Conservation (phyloP, 176 grass and related monocot genomes). For the Melocanna baccifera region DNA sequence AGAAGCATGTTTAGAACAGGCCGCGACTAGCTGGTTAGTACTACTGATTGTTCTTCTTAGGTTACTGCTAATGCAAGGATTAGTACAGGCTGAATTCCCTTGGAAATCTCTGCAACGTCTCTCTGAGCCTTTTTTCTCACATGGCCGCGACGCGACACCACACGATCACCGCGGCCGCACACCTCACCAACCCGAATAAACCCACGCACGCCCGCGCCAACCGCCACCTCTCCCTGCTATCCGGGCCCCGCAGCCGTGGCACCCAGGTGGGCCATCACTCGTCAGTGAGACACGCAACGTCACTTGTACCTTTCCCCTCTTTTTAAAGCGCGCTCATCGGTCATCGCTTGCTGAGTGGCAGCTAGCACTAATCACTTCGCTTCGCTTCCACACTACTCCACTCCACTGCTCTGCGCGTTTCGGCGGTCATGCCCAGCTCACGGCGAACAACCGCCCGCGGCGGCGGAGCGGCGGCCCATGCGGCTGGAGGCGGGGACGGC, state of each 20-base stretch:
- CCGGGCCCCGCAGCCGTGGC: neutral
- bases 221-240: neutral
- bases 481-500: neutral
- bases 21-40: neutral
- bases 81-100: neutral
- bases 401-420: neutral
- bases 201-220: neutral
- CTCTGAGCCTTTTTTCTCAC: neutral
- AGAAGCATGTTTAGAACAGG: no score
- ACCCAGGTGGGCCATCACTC: fast-evolving
- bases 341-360: neutral
- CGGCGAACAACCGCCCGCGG: conserved; percentile 21
- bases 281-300: neutral
- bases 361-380: neutral
- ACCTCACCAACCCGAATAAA: neutral
- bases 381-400: conserved; percentile 44
- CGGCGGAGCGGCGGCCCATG: neutral
- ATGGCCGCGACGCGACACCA: conserved; percentile 1
- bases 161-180: neutral
- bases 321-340: conserved; percentile 39
- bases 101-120: conserved; percentile 16
- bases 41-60: neutral
- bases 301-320: neutral
- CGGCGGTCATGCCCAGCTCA: conserved; percentile 13
- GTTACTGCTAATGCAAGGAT: neutral